Evolutionary conservation across 1,139 yeast genomes (phyloP).

Genomic region (Nakaseomyces nivariensis): DNA sequence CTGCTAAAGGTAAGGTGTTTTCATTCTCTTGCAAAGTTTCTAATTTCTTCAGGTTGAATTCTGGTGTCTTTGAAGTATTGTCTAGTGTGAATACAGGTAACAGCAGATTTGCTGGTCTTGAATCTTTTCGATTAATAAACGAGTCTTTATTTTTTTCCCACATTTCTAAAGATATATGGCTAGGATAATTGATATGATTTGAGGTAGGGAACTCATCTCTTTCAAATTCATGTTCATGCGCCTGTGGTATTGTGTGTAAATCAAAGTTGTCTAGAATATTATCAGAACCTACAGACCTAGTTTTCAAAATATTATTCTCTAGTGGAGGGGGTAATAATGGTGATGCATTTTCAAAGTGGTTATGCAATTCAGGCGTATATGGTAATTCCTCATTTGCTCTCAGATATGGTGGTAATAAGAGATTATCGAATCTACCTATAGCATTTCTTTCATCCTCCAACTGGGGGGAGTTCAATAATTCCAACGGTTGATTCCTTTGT

Average conservation of each 20-base stretch:
- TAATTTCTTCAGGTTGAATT: not conserved
- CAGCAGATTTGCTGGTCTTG: conserved; percentile 9
- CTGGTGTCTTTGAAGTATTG: not conserved
- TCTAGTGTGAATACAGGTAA: conserved; percentile 14
- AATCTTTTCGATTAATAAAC: conserved; percentile 11
- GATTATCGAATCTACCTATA: conserved; percentile 23
- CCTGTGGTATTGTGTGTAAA: not conserved
- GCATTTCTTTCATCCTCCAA: conserved; percentile 23
- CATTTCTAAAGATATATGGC: conserved; percentile 15
- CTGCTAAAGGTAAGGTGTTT: not conserved
- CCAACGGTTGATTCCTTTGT: not conserved
- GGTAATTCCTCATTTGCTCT: conserved; percentile 8
- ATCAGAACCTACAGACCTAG: not conserved
- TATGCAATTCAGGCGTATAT: not conserved
- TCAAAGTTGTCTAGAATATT: conserved; percentile 1
- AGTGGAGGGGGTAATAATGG: not conserved
- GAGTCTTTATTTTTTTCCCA: conserved; percentile 14
- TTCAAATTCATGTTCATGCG: not conserved
- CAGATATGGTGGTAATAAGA: conserved; percentile 26
- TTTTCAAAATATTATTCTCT: not conserved
- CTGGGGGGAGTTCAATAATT: conserved; percentile 8
- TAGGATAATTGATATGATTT: conserved; percentile 11
- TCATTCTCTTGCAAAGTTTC: conserved; percentile 2
- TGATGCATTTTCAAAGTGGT: not conserved
- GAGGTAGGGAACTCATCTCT: not conserved